Conservation (phyloP, 2,329 filamentous ascomycete species). For the Nigrograna mackinnonii region DNA sequence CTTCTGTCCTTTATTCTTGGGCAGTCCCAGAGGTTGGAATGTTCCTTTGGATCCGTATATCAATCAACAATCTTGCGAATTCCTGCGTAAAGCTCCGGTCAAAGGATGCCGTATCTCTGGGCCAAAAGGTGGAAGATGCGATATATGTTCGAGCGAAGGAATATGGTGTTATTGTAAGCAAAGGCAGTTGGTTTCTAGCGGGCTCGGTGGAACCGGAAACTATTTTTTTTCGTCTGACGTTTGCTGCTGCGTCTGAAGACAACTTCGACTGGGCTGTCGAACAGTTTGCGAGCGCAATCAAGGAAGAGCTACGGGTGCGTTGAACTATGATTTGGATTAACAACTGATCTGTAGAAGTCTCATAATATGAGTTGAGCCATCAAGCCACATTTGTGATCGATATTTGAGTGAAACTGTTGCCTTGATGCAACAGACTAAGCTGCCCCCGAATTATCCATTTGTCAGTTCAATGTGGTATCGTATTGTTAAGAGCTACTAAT, state of each 20-base stretch:
- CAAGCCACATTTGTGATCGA: too few relatives aligned
- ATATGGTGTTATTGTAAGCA: background rate
- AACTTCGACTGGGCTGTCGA: slow-evolving; percentile 1
- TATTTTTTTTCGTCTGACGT: slow-evolving; percentile 20
- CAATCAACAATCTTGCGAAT: background rate
- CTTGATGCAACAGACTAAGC: too few relatives aligned
- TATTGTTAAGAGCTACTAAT: too few relatives aligned
- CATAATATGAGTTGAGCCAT: too few relatives aligned
- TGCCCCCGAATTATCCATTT: too few relatives aligned
- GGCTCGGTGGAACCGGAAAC: slow-evolving; percentile 27
- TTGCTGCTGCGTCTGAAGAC: slow-evolving; percentile 6
- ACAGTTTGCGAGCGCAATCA: slow-evolving; percentile 1
- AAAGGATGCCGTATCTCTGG: background rate
- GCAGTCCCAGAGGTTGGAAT: background rate
- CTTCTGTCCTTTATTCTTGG: background rate
- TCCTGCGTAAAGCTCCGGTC: background rate
- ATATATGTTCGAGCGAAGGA: background rate
- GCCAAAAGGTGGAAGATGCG: background rate
- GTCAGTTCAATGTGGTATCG: too few relatives aligned
- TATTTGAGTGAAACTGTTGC: too few relatives aligned
- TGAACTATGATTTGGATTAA: too few relatives aligned
- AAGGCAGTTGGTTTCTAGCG: background rate
- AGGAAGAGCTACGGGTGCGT: too few relatives aligned
- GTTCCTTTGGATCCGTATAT: background rate
- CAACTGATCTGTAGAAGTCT: too few relatives aligned